Evolutionary conservation across 352 stramenopile genomes (phyloP).

Genomic region (Peronospora belbahrii): DNA sequence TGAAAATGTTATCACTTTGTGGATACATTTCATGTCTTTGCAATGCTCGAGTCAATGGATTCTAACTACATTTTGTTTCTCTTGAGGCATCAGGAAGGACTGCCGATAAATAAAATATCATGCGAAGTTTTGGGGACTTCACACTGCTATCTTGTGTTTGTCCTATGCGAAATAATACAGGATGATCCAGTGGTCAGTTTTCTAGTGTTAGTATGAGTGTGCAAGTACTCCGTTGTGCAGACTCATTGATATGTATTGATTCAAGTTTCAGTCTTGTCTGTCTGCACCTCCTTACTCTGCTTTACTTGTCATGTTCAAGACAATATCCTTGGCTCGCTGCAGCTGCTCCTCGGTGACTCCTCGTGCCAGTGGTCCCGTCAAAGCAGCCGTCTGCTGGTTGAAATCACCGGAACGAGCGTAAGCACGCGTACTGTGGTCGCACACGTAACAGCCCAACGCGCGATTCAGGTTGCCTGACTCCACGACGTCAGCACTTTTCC

Average conservation of each 20-base stretch:
- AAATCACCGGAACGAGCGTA: constrained; percentile 38
- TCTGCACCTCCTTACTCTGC: constrained; percentile 7
- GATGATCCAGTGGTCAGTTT: too few relatives aligned
- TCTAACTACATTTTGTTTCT: constrained; percentile 22
- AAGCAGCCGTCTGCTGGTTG: constrained; percentile 32
- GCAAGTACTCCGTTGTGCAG: background rate
- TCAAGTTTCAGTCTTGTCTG: background rate
- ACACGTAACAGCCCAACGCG: constrained; percentile 71
- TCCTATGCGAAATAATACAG: background rate
- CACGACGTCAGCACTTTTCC: constrained; percentile 59
- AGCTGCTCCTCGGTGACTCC: constrained; percentile 66
- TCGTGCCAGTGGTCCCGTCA: constrained; percentile 28
- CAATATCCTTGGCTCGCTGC: constrained; percentile 62
- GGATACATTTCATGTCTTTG: background rate
- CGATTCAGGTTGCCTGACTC: constrained; percentile 36
- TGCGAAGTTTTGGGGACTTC: constrained; percentile 78
- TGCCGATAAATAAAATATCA: constrained; percentile 73
- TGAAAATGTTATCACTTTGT: too few relatives aligned
- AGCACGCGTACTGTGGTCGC: constrained; percentile 65
- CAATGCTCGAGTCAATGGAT: constrained; percentile 1
- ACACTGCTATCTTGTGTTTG: constrained; percentile 10
- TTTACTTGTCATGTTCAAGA: constrained; percentile 23
- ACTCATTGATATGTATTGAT: background rate
- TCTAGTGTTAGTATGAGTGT: background rate
- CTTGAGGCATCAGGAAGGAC: constrained; percentile 15